Base-by-base conservation (phyloP, 2,329 filamentous ascomycete species). In the Penicillium sp. region DNA sequence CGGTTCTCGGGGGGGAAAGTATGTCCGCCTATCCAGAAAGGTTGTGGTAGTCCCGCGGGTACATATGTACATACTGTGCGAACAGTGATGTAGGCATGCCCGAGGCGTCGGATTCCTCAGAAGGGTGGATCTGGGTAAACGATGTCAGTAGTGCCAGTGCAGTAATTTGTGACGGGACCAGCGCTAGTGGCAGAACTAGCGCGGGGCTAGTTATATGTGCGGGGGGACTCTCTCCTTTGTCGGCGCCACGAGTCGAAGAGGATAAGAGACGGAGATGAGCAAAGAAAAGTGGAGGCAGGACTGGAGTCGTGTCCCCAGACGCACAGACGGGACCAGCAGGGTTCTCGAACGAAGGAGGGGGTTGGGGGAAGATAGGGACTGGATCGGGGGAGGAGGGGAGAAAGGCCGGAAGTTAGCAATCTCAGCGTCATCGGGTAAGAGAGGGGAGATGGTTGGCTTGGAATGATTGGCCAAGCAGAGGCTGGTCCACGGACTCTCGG, bases 401-500 rank as follows among this genome's bases (percentile, higher is more conserved):
- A 54, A 28, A 22, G 37, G 26, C 19, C 26, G 22, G 38, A 28
- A 43, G 51, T n/a, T 40, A 22, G 38, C 22, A 54, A 45, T 65
- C 62, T 64, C 57, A 46, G 55, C 64, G 62, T 65, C 64, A 65
- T 65, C 38, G 33, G 37, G 26, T 48, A 5, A 25, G 14, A 33
- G 11, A 16, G 19, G 10, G 22, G 28, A 51, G 45, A 57, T 46
- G 43, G 43, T 46, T 8, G 43, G 43, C 25, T 40, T 42, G 55
- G 55, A 10, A 52, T 62, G 60, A 62, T 64, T 64, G 62, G 62
- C 40, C 42, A 52, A 35, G 46, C 52, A 10, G 38, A 37, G n/a
- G 14, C 28, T 43, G 10, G 52, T n/a, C 45, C 35, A 30, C 46
- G 61, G 58, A 28, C 22, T 26, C 14, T 52, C 43, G 63, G 52